Evolutionary conservation across 2,329 filamentous ascomycete genomes (phyloP), one percentile per base, ranked within the genome.

Genomic region (Hymenoscyphus scutula): DNA sequence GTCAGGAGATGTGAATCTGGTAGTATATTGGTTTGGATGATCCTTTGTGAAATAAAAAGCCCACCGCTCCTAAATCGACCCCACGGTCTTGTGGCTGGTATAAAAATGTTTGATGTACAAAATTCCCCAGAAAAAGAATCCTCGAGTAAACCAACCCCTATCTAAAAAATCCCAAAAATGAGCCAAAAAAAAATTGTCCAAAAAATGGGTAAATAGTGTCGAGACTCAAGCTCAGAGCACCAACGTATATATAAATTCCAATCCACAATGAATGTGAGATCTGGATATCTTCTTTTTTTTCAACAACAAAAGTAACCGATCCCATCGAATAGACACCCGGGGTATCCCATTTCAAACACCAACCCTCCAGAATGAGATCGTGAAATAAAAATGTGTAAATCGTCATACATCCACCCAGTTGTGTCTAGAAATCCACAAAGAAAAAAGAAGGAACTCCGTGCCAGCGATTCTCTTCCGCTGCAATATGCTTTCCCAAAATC

Each of bases 401-500:
- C 54, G 32, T 56, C 15, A 56, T 32, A 15, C 54, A 32, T 56
- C n/a, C 19, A 32, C 29, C 54, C 13, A 19, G 6, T 34, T 56
- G 19, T 19, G 23, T 29, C 45, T 32, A 53, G 38, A 32, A 29
- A 15, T 41, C 56, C 54, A 27, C 6, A 34, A 30, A 53, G 11
- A 19, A 56, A 19, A 38, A 53, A 59, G 41, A 41, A 60, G 23
- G 7, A 53, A 58, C 56, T 30, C 56, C 56, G 27, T 48, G 56
- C 56, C 17, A 58, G 56, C 37, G 56, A 7, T 51, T 58, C 51
- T 51, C 41, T 32, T 32, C 37, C 56, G 56, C 37, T 58, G 56
- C 56, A 58, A 58, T 58, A 58, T 58, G 56, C 56, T 48, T 34
- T 23, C 32, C 54, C 54, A 56, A 58, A 58, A 48, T 10, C 38